Conservation (phyloP, 2,329 filamentous ascomycete genomes). For the Neospermospora avenae region DNA sequence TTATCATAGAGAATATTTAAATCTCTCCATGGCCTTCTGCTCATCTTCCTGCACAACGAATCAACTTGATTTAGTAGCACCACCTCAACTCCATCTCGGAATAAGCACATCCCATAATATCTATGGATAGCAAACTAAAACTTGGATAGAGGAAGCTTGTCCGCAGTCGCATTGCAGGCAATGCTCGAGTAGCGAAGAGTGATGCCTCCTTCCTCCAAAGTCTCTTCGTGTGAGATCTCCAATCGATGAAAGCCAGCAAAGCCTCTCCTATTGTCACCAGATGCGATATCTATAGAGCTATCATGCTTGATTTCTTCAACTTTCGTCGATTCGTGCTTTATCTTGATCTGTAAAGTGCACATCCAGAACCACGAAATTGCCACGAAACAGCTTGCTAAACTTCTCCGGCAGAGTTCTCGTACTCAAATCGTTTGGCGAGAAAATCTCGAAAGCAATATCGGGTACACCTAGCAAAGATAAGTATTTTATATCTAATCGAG, state of each 20-base stretch:
- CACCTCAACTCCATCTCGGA: slow-evolving; percentile 12
- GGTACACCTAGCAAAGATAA: neutral
- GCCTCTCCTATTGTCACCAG: slow-evolving; percentile 13
- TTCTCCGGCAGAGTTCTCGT: slow-evolving; percentile 3
- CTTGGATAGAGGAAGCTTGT: neutral
- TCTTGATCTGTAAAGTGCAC: neutral
- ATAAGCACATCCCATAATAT: slow-evolving; percentile 15
- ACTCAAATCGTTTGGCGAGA: neutral
- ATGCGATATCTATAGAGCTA: slow-evolving; percentile 22
- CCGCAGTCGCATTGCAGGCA: slow-evolving; percentile 10
- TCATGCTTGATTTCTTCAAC: neutral
- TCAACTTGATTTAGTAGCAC: slow-evolving; percentile 10
- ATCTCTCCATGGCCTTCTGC: too few species aligned
- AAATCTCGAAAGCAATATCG: neutral
- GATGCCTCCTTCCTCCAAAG: neutral
- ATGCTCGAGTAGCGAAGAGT: slow-evolving; percentile 12
- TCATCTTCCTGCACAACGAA: too few species aligned
- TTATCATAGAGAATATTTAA: too few species aligned
- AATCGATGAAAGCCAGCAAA: slow-evolving; percentile 23
- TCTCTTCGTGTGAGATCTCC: slow-evolving; percentile 4
- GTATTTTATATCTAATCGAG: neutral
- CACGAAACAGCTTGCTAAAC: slow-evolving; percentile 10
- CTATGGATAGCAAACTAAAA: slow-evolving; percentile 9
- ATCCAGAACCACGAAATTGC: slow-evolving; percentile 22
- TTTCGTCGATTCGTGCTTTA: neutral